A percentile compares a stretch with the other conserved stretches of the same genome.
phyloP scores from a whole-genome alignment of 2,329 filamentous ascomycete species.

The Bisporella sp. region DNA sequence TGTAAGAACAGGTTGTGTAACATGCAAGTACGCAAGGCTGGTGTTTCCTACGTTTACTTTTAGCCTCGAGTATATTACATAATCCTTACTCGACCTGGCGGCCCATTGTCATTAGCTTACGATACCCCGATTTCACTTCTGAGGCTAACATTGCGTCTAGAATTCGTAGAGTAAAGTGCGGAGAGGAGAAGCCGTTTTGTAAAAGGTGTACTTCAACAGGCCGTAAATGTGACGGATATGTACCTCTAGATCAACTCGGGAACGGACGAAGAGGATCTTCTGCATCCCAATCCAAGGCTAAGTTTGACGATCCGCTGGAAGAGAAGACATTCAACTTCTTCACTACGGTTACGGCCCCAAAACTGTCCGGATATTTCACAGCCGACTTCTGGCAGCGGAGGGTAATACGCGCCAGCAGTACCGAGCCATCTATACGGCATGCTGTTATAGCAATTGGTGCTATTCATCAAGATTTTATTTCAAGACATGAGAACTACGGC shows the following conservation, averaged over 20 bases:
- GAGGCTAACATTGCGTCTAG: slow-evolving; percentile 11
- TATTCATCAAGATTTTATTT: slow-evolving; percentile 20
- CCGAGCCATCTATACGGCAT: slow-evolving; percentile 22
- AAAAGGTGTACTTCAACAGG: slow-evolving; percentile 24
- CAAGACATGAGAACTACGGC: slow-evolving; percentile 34
- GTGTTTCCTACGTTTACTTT: too few relatives aligned
- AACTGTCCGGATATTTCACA: slow-evolving; percentile 18
- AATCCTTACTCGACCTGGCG: too few relatives aligned
- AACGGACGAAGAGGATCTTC: neutral
- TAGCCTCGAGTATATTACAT: too few relatives aligned
- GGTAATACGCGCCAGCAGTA: slow-evolving; percentile 15
- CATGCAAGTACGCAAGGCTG: slow-evolving; percentile 20
- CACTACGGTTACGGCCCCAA: slow-evolving; percentile 16
- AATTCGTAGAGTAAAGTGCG: slow-evolving; percentile 25
- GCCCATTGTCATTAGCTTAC: too few relatives aligned
- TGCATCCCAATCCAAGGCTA: slow-evolving; percentile 3
- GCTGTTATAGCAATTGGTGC: slow-evolving; percentile 24
- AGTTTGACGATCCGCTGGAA: slow-evolving; percentile 16
- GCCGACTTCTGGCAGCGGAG: slow-evolving; percentile 21
- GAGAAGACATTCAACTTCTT: slow-evolving; percentile 19
- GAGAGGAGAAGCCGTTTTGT: slow-evolving; percentile 24
- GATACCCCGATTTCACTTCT: neutral
- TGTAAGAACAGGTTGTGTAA: slow-evolving; percentile 21
- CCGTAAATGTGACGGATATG: slow-evolving; percentile 25
- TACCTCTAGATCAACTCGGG: slow-evolving; percentile 1